Conservation (phyloP, 306 rosid species). For the Vigna nakashimae region DNA sequence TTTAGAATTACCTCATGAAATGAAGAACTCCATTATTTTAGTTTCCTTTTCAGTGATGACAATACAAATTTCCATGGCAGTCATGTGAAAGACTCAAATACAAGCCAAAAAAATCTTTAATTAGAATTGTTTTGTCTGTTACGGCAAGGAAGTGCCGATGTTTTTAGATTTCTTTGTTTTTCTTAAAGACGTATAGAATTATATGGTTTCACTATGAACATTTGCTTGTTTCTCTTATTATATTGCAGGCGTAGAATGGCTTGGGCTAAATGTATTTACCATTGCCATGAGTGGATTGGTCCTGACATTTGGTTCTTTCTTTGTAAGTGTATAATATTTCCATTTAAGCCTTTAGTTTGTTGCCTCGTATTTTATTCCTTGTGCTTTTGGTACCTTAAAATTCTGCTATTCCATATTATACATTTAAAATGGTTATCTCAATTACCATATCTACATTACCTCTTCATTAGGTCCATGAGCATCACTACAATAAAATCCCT, state of each 20-base stretch:
- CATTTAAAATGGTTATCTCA: neutral
- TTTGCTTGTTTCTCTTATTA: conserved; percentile 33
- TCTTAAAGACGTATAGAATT: neutral
- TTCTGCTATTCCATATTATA: neutral
- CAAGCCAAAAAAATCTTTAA: neutral
- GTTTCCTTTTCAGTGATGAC: conserved; percentile 14
- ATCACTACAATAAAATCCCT: too few species aligned
- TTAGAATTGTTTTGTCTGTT: conserved; percentile 14
- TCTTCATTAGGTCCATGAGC: conserved; percentile 29
- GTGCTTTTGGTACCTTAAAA: conserved; percentile 12
- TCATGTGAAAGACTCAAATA: conserved; percentile 9
- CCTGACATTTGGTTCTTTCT: conserved; percentile 69
- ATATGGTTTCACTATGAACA: conserved; percentile 11
- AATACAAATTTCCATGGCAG: neutral
- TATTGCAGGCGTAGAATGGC: conserved; percentile 74
- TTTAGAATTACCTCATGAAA: conserved; percentile 6
- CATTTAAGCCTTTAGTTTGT: neutral
- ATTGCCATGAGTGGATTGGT: conserved; percentile 51
- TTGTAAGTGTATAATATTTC: conserved; percentile 63
- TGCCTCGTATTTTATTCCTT: neutral
- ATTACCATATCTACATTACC: neutral
- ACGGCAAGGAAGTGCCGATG: neutral
- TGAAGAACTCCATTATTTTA: neutral
- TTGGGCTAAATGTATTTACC: conserved; percentile 63
- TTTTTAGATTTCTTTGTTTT: conserved; percentile 18